Conservation (phyloP, 306 rosid genomes). For the Canavalia gladiata region DNA sequence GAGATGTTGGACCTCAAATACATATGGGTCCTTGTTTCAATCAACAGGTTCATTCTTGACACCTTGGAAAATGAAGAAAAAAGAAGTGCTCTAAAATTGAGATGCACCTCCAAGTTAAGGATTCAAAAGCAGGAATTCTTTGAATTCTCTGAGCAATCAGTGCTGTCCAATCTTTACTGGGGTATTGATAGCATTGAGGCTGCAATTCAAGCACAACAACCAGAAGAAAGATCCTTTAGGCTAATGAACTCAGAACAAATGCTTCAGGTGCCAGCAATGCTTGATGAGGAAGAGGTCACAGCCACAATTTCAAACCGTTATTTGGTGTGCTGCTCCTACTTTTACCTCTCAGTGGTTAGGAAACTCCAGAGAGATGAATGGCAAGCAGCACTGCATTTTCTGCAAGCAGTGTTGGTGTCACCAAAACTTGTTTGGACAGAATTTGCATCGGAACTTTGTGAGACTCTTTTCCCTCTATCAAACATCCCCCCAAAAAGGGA, state of each 20-base stretch:
- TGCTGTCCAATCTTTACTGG: constrained; percentile 75
- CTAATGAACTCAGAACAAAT: constrained; percentile 72
- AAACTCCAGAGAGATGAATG: constrained; percentile 77
- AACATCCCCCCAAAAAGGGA: constrained; percentile 33
- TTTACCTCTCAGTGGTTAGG: constrained; percentile 73
- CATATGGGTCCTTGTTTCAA: constrained; percentile 61
- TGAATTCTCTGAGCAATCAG: constrained; percentile 76
- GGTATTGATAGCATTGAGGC: constrained; percentile 71
- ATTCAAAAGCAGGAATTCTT: constrained; percentile 66
- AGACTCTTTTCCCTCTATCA: constrained; percentile 56
- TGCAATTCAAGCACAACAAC: constrained; percentile 57
- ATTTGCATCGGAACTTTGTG: constrained; percentile 66
- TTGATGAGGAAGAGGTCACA: constrained; percentile 68
- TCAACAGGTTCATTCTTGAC: constrained; percentile 62
- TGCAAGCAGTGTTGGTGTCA: constrained; percentile 77
- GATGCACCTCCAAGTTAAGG: constrained; percentile 63
- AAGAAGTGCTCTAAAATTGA: constrained; percentile 57
- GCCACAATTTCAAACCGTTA: constrained; percentile 66
- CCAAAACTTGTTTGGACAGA: constrained; percentile 69
- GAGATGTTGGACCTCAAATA: constrained; percentile 66
- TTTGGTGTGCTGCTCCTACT: constrained; percentile 77
- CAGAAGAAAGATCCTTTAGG: constrained; percentile 55
- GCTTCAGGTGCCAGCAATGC: constrained; percentile 89
- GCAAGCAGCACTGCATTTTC: constrained; percentile 84
- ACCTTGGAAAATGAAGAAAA: constrained; percentile 58